phyloP scores from a whole-genome alignment of 345 rosid genomes.

The Eucalyptus erythrocorys region DNA sequence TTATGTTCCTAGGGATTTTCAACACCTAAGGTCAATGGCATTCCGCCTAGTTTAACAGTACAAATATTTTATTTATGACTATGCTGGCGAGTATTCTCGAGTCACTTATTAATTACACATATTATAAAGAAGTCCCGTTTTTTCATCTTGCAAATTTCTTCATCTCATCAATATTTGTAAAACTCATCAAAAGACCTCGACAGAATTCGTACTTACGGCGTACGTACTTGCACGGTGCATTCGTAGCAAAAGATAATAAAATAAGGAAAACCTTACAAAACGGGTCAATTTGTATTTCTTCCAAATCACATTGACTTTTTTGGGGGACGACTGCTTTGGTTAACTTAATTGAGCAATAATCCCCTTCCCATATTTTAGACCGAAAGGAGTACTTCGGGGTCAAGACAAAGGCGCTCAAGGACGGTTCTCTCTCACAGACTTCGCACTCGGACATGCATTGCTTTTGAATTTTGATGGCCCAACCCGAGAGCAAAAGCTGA shows the following conservation, averaged over 20 bases:
- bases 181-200: background rate
- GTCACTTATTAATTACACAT: background rate
- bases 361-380: background rate
- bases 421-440: background rate
- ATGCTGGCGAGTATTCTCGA: fast-evolving
- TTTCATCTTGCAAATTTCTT: background rate
- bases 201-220: background rate
- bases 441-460: background rate
- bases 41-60: fast-evolving
- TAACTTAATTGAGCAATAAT: background rate
- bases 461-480: background rate
- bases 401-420: background rate
- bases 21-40: background rate
- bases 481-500: background rate
- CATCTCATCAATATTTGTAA: background rate
- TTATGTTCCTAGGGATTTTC: background rate
- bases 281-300: background rate
- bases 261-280: background rate
- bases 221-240: background rate
- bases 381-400: background rate
- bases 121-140: background rate
- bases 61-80: background rate
- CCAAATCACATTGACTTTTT: background rate
- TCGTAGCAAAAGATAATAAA: background rate
- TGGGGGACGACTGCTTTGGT: background rate